Base-by-base conservation (phyloP, 2,329 filamentous ascomycete genomes). In the Dactylonectria estremocensis region DNA sequence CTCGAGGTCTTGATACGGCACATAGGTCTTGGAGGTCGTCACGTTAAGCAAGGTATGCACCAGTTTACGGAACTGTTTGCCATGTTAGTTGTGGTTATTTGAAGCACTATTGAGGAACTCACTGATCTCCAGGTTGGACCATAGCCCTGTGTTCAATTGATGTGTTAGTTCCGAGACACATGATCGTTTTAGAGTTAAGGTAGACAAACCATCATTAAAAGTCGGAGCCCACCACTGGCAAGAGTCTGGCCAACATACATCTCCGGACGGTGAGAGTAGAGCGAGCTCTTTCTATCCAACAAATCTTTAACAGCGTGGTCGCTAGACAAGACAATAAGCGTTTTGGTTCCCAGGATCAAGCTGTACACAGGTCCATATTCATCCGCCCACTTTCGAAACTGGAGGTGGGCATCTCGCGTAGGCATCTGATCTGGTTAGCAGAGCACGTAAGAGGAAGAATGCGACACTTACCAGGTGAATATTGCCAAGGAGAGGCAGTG, bases 341-440 rank as follows among this genome's bases (percentile, higher is more conserved):
- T 77, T 46, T 83, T 81, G 0, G 83, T 83, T 1, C 87, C 87
- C 0, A 88, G 77, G 1, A 87, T 85, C 2, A 89, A 77, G 0
- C 82, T 85, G 72, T 86, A 88, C 0, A 89, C 73, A 0, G 86
- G 85, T 0, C 86, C 78, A 49, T 88, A 88, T 71, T 87, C 79
- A 6, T 83, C 69, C 0, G 86, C 85, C 87, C 87, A 89, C 72
- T 85, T 83, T 43, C 85, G 75, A 59, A 87, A 87, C 59, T 87
- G 83, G 0, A 84, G 68, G 61, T 87, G 83, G 0, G 74, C 73
- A 28, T 85, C 77, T 6, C 78, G 56, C 3, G 74, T 77, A 0
- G 85, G 85, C 73, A 88, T 85, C 66, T 81, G 81, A 69, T 40
- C 35, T 1, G 20, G 14, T 46, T 9, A 46, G 5, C 18, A 46